Conservation (phyloP, 202 grass and related monocot species). For the Panicum hallii region DNA sequence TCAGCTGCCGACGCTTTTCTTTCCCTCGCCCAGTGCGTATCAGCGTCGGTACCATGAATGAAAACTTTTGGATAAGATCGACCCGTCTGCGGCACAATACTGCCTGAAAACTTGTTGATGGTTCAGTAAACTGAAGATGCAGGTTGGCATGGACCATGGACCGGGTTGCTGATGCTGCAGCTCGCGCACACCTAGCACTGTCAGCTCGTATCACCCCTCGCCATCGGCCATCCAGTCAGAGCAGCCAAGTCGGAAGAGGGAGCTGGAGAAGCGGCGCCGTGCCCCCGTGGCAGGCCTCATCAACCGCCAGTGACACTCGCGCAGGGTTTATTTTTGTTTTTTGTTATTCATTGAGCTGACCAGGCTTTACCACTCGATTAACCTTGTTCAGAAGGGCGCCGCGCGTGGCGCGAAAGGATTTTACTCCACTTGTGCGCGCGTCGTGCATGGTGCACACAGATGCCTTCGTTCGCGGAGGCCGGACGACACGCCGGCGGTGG, state of each 20-base stretch:
- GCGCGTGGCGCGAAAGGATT: background rate
- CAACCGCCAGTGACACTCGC: background rate
- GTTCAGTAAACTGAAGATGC: background rate
- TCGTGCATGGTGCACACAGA: background rate
- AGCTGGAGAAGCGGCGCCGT: background rate
- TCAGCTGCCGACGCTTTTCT: background rate
- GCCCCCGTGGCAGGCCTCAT: too few relatives aligned
- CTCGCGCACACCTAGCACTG: background rate
- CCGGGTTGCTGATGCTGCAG: background rate
- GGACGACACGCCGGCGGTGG: background rate
- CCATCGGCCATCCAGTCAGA: too few relatives aligned
- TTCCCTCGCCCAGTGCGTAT: background rate
- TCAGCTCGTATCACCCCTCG: background rate
- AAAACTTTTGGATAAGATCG: too few relatives aligned
- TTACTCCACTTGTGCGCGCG: background rate
- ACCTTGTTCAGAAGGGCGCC: background rate
- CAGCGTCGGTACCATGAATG: background rate
- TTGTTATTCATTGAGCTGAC: background rate
- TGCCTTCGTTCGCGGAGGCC: too few relatives aligned
- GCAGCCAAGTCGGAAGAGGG: background rate
- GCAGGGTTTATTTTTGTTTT: too few relatives aligned
- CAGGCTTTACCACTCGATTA: background rate
- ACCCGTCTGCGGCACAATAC: too few relatives aligned
- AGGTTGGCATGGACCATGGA: background rate
- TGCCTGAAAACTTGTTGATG: too few relatives aligned